Percentiles rank a stretch among this genome's conserved stretches.
These are phyloP conservation scores for Fraxinus sp. DNA, from an alignment of 305 asterid genomes.

Conservation along the genomic window DNA sequence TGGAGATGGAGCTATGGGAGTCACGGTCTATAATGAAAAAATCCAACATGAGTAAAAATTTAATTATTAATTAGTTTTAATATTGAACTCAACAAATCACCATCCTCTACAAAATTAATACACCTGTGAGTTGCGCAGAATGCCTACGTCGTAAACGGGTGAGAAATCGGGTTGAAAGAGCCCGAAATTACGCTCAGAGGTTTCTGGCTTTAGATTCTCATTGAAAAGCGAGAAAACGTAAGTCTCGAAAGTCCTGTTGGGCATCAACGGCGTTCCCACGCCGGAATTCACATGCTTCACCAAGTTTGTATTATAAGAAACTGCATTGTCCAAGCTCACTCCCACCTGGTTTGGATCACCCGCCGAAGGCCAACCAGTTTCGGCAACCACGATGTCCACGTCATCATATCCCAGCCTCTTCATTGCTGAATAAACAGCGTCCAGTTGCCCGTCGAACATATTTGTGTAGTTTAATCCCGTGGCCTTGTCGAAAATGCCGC, in stretches of 20 bases:
- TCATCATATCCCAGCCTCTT: constrained; percentile 48
- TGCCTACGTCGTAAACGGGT: constrained; percentile 52
- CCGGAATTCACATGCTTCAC: constrained; percentile 42
- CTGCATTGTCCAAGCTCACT: constrained; percentile 38
- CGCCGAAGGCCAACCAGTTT: constrained; percentile 69
- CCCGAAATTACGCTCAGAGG: constrained; percentile 48
- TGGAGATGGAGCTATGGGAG: constrained; percentile 23
- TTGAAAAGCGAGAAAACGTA: constrained; percentile 45
- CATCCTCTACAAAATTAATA: background rate
- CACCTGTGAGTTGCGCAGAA: constrained; percentile 39
- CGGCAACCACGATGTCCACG: constrained; percentile 57
- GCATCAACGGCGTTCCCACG: constrained; percentile 57
- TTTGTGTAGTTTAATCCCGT: constrained; percentile 45
- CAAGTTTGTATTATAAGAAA: constrained; percentile 40
- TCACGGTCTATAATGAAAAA: constrained; percentile 4
- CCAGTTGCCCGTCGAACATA: constrained; percentile 52
- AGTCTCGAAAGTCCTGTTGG: constrained; percentile 47
- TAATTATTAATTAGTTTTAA: background rate
- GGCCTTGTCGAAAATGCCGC: constrained; percentile 34
- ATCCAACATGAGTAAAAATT: background rate
- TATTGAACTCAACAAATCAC: background rate
- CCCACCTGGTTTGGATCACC: constrained; percentile 48
- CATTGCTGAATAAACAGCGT: constrained; percentile 54
- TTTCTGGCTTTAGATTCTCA: constrained; percentile 44
- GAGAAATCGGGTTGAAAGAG: constrained; percentile 49